Evolutionary conservation across 1,284 basidiomycete species (phyloP).

Genomic region (Malassezia dermatis): DNA sequence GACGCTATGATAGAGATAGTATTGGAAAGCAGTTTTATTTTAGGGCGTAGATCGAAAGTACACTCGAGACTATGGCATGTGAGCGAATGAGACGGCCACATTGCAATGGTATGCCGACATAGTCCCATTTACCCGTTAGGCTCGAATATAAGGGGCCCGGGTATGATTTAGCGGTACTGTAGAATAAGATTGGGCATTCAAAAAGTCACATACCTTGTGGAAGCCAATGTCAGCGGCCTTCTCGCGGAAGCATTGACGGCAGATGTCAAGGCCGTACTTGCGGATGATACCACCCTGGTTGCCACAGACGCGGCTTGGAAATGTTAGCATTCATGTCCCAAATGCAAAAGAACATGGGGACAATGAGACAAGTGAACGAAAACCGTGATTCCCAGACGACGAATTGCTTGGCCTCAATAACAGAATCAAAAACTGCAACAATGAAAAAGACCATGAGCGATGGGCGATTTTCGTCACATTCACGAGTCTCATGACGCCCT

Average conservation of each 20-base stretch:
- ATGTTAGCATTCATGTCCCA: constrained; percentile 4
- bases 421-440: background rate
- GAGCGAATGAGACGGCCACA: background rate
- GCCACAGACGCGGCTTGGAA: constrained; percentile 42
- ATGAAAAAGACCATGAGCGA: background rate
- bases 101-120: background rate
- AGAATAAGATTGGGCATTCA: background rate
- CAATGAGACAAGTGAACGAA: background rate
- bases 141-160: background rate
- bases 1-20: background rate
- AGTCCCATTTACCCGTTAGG: background rate
- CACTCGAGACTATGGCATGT: constrained; percentile 10
- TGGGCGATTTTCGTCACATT: no score
- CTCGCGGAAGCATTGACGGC: constrained; percentile 48
- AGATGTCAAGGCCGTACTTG: constrained; percentile 48
- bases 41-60: constrained; percentile 9
- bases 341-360: background rate
- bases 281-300: constrained; percentile 47
- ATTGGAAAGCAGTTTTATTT: constrained; percentile 3
- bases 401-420: background rate
- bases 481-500: background rate
- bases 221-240: constrained; percentile 46
- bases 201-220: constrained; percentile 27
- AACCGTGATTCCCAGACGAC: background rate
- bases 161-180: constrained; percentile 18